Evolutionary conservation across 495 filamentous ascomycete genomes (phyloP).

Genomic region (Oidiodendron maius): DNA sequence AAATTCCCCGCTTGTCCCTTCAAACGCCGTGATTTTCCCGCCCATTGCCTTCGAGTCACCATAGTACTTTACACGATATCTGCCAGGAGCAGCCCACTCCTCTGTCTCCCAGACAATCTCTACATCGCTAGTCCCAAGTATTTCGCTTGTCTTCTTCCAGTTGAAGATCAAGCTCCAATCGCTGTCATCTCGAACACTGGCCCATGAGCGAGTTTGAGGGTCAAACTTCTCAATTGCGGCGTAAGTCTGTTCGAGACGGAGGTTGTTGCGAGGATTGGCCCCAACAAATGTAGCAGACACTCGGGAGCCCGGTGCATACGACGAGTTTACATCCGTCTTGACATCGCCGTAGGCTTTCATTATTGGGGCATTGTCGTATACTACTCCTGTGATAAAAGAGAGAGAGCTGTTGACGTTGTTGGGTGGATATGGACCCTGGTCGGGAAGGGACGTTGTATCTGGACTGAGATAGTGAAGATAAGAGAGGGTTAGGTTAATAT

Average conservation of each 20-base stretch:
- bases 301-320: conserved; percentile 49
- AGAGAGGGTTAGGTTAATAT: conserved; percentile 76
- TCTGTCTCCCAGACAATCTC: conserved; percentile 75
- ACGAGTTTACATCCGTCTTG: conserved; percentile 45
- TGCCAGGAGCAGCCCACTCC: conserved; percentile 48
- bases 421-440: conserved; percentile 63
- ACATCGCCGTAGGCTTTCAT: conserved; percentile 77
- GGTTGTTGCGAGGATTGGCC: conserved; percentile 85
- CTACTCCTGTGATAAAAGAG: conserved; percentile 74
- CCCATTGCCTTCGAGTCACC: conserved; percentile 69
- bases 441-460: conserved; percentile 35
- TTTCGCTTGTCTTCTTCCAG: conserved; percentile 68
- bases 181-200: conserved; percentile 58
- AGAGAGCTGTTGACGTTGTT: conserved; percentile 76
- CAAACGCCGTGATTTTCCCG: conserved; percentile 68
- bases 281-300: conserved; percentile 72
- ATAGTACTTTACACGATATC: conserved; percentile 79
- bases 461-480: conserved; percentile 63
- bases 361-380: conserved; percentile 65
- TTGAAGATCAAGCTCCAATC: conserved; percentile 79
- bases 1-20: conserved; percentile 68
- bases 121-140: conserved; percentile 76
- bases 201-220: conserved; percentile 51
- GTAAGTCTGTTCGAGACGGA: conserved; percentile 72
- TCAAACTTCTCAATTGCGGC: conserved; percentile 66